phyloP scores from a whole-genome alignment of 1,284 basidiomycete species.

The Ceratobasidium sp. region DNA sequence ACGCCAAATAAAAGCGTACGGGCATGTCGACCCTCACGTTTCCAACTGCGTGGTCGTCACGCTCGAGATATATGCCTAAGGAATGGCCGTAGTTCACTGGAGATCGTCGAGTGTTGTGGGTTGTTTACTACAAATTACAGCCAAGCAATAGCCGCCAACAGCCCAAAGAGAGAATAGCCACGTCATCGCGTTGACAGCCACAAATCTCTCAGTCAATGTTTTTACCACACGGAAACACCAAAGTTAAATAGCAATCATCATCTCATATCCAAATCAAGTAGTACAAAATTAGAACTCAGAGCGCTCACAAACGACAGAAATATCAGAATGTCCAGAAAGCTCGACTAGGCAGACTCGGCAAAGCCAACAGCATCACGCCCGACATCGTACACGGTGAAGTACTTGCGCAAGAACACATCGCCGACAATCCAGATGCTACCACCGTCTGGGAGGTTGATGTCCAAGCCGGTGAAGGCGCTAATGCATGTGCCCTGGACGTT shows the following conservation, averaged over 20 bases:
- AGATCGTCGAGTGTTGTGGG: background rate
- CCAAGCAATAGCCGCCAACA: background rate
- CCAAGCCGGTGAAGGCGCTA: conserved; percentile 92
- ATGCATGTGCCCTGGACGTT: conserved; percentile 92
- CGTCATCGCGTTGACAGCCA: background rate
- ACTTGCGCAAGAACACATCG: conserved; percentile 87
- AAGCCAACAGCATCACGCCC: conserved; percentile 89
- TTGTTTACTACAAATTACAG: background rate
- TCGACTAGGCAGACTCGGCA: conserved; percentile 61
- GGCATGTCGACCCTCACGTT: background rate
- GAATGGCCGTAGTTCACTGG: no score
- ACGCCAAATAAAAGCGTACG: background rate
- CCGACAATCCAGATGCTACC: conserved; percentile 95
- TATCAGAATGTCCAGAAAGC: background rate
- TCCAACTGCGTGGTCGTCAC: background rate
- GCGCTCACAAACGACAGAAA: conserved; percentile 22
- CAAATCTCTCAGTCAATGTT: no score
- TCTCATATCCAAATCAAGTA: background rate
- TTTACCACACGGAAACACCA: background rate
- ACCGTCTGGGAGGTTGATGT: conserved; percentile 84
- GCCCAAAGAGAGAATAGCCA: background rate
- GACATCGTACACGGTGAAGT: conserved; percentile 95
- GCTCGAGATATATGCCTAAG: no score
- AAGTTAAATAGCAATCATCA: conserved; percentile 13
- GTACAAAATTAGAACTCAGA: background rate